These are phyloP conservation scores for Spiromastix sp. DNA, from an alignment of 2,329 filamentous ascomycete species.

Conservation along the genomic window DNA sequence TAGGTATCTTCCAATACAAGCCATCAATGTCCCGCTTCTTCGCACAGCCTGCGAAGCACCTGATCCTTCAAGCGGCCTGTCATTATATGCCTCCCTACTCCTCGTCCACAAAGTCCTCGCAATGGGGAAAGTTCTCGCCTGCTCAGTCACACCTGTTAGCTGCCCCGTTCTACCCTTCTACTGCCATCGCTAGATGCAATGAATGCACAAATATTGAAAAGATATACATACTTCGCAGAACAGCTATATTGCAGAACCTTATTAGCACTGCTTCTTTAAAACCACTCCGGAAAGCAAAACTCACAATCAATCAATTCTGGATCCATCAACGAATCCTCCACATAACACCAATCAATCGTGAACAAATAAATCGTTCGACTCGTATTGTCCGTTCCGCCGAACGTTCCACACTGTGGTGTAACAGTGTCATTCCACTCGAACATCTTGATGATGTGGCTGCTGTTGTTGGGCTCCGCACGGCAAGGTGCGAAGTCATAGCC, in stretches of 20 bases:
- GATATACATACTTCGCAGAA: background rate
- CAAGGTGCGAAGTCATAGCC: background rate
- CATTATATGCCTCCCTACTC: background rate
- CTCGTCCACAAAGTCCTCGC: background rate
- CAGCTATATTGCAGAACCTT: background rate
- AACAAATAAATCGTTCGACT: background rate
- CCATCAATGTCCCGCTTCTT: no score
- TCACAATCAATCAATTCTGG: background rate
- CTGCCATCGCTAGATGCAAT: no score
- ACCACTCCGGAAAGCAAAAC: background rate
- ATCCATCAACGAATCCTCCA: background rate
- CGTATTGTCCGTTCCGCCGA: background rate
- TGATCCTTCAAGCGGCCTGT: no score
- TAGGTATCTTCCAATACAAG: no score
- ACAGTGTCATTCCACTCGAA: background rate
- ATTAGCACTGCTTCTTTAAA: background rate
- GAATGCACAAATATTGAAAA: background rate
- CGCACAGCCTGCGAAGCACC: no score
- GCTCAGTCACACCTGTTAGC: background rate
- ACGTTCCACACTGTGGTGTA: background rate
- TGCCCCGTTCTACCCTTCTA: no score
- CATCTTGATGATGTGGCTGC: background rate
- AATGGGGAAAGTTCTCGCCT: background rate
- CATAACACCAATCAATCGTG: slow-evolving; percentile 1
- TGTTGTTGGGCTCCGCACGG: background rate